These are phyloP conservation scores for Kuraishia floccosa DNA, from an alignment of 805 yeast genomes.

Conservation along the genomic window DNA sequence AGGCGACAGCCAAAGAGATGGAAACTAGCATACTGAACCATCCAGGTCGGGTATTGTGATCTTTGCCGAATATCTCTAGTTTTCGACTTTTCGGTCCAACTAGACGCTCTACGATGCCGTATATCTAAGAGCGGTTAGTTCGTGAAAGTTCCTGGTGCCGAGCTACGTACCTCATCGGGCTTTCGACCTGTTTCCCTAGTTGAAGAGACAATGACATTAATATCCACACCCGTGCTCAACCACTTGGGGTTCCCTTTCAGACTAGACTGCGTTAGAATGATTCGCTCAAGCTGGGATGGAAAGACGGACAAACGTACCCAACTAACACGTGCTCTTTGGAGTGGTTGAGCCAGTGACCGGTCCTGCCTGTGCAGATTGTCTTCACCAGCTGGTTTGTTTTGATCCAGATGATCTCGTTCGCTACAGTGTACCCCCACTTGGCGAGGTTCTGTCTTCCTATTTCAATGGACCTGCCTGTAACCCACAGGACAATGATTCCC, in stretches of 20 bases:
- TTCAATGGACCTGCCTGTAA: conserved; percentile 89
- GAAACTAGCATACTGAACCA: conserved; percentile 76
- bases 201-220: conserved; percentile 68
- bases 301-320: conserved; percentile 26
- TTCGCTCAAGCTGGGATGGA: too few species aligned
- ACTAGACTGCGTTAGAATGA: too few species aligned
- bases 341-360: conserved; percentile 96
- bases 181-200: conserved; percentile 86
- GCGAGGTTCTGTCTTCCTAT: conserved; percentile 66
- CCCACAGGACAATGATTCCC: conserved; percentile 84
- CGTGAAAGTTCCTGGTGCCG: too few species aligned
- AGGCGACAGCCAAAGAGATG: too few species aligned
- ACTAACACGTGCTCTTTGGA: conserved; percentile 85
- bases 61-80: conserved; percentile 82
- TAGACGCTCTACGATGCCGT: conserved; percentile 74
- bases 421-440: conserved; percentile 74
- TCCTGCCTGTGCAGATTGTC: conserved; percentile 89
- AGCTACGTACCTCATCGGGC: conserved; percentile 72
- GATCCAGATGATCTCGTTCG: conserved; percentile 83
- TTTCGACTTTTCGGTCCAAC: conserved; percentile 73
- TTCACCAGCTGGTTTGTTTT: conserved; percentile 80
- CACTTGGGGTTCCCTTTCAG: conserved; percentile 71
- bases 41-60: conserved; percentile 77
- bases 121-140: conserved; percentile 22
- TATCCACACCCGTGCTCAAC: conserved; percentile 56